These are phyloP conservation scores for Pichia insulana DNA, from an alignment of 805 yeast species.

Conservation along the genomic window DNA sequence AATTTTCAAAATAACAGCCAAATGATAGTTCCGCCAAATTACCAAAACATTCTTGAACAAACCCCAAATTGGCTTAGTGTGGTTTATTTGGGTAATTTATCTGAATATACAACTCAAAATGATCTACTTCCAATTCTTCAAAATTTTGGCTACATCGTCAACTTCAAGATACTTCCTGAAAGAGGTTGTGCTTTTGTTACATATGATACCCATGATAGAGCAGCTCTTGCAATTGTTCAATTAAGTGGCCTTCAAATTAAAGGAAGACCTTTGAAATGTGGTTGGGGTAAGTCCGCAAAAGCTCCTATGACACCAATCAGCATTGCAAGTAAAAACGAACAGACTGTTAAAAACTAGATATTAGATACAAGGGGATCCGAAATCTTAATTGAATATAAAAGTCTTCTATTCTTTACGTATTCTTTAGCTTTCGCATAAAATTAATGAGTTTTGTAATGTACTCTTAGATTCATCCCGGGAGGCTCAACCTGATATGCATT, in stretches of 20 bases:
- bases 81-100: conserved; percentile 78
- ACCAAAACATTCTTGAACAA: conserved; percentile 65
- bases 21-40: conserved; percentile 29
- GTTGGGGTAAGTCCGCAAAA: conserved; percentile 62
- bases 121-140: conserved; percentile 69
- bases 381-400: too few relatives aligned
- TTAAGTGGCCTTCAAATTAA: conserved; percentile 60
- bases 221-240: conserved; percentile 81
- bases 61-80: conserved; percentile 81
- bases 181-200: conserved; percentile 84
- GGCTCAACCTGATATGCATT: too few relatives aligned
- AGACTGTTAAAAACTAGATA: conserved; percentile 4
- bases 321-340: conserved; percentile 1
- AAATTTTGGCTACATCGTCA: conserved; percentile 75
- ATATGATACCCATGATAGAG: conserved; percentile 80
- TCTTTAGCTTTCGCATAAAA: too few relatives aligned
- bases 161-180: conserved; percentile 71
- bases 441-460: too few relatives aligned
- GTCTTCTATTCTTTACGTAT: too few relatives aligned
- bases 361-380: background rate
- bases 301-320: conserved; percentile 1
- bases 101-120: conserved; percentile 64
- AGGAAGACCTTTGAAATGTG: conserved; percentile 72
- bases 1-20: background rate
- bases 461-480: too few relatives aligned